Evolutionary conservation across 805 yeast genomes (phyloP).

Genomic region (Lipomyces spencermartinsiae): DNA sequence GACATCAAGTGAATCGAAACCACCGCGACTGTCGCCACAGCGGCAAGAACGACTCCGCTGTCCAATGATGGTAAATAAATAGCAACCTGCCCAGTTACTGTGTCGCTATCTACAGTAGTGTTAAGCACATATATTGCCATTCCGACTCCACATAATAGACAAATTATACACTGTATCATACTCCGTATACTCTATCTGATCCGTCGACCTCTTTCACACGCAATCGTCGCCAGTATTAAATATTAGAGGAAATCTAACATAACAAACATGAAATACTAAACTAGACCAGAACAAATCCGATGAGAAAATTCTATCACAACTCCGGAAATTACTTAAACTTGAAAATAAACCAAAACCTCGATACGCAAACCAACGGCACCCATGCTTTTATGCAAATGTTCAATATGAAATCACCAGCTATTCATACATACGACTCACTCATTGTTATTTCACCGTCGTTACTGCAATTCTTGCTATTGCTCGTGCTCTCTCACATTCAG

Average conservation of each 20-base stretch:
- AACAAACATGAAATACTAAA: background rate
- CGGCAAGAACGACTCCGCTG: too few species aligned
- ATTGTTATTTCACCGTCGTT: background rate
- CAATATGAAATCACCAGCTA: background rate
- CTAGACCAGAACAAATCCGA: slow-evolving; percentile 1
- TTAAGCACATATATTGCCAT: background rate
- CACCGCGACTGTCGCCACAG: too few species aligned
- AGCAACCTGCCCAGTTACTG: too few species aligned
- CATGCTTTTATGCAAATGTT: slow-evolving; percentile 11
- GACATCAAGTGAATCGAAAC: too few species aligned
- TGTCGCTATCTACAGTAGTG: too few species aligned
- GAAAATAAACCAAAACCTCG: slow-evolving; percentile 1
- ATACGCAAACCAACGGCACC: slow-evolving; percentile 4
- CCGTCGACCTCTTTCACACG: background rate
- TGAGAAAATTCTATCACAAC: slow-evolving; percentile 7
- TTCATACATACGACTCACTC: background rate
- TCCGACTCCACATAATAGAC: background rate
- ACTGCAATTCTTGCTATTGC: background rate
- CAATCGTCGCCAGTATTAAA: background rate
- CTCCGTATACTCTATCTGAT: background rate
- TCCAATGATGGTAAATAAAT: too few species aligned
- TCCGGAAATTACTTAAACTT: slow-evolving; percentile 7
- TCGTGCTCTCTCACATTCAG: slow-evolving; percentile 10
- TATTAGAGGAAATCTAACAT: background rate
- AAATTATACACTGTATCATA: background rate